Conservation (phyloP, 1,284 basidiomycete species). For the Trametes pubescens region DNA sequence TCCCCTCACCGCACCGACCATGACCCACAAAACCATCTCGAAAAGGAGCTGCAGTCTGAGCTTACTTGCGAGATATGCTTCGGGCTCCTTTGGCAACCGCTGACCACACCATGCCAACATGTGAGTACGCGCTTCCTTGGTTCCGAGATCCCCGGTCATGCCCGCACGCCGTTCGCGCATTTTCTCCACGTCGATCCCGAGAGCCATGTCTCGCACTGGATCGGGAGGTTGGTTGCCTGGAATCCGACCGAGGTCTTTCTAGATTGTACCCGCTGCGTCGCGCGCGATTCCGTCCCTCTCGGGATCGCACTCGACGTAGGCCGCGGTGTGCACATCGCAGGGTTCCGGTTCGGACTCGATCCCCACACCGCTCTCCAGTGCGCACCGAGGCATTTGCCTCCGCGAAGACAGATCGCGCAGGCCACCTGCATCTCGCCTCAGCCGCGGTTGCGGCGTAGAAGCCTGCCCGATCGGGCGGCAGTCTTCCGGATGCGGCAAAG, state of each 20-base stretch:
- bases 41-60: slow-evolving; percentile 77
- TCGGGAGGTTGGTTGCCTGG: background rate
- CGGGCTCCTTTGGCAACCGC: slow-evolving; percentile 82
- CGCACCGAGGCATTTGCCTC: slow-evolving; percentile 10
- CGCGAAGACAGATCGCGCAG: slow-evolving; percentile 14
- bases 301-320: slow-evolving; percentile 12
- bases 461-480: slow-evolving; percentile 18
- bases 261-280: slow-evolving; percentile 4
- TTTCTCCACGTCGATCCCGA: slow-evolving; percentile 8
- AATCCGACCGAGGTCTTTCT: background rate
- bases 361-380: background rate
- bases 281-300: slow-evolving; percentile 19
- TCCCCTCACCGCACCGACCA: slow-evolving; percentile 37
- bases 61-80: slow-evolving; percentile 94
- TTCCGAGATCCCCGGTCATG: background rate
- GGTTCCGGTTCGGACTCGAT: slow-evolving; percentile 5
- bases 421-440: slow-evolving; percentile 7
- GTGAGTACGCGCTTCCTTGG: slow-evolving; percentile 53
- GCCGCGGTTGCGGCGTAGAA: slow-evolving; percentile 9
- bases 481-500: slow-evolving; percentile 10
- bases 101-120: slow-evolving; percentile 95
- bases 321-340: background rate
- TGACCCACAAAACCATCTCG: slow-evolving; percentile 51
- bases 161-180: slow-evolving; percentile 6
- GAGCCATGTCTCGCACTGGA: background rate